phyloP scores from a whole-genome alignment of 2,329 filamentous ascomycete species.

The Aureobasidium vineae region DNA sequence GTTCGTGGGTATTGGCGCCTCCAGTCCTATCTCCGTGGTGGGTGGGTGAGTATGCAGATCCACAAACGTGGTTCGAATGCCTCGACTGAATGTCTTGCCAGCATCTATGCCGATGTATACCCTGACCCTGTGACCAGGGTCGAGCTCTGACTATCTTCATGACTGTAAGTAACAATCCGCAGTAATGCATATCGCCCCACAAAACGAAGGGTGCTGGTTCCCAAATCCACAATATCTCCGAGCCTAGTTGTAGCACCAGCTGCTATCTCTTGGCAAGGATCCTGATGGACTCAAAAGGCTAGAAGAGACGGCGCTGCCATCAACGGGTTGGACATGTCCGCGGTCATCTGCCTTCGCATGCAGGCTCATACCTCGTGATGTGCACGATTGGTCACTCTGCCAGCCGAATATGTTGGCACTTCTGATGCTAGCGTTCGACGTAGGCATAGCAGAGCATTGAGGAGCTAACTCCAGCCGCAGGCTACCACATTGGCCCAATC shows the following conservation, averaged over 20 bases:
- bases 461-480: not conserved
- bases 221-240: not conserved
- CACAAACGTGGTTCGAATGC: slow-evolving; percentile 10
- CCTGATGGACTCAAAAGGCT: not conserved
- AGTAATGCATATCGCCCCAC: not conserved
- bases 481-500: slow-evolving; percentile 63
- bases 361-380: not conserved
- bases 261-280: not conserved
- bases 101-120: slow-evolving; percentile 66
- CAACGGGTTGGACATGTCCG: not conserved
- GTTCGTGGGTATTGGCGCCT: slow-evolving; percentile 46
- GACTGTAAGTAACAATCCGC: slow-evolving; percentile 44
- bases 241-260: not conserved
- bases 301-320: not conserved
- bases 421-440: not conserved
- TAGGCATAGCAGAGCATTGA: not conserved
- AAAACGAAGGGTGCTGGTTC: not conserved
- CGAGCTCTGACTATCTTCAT: slow-evolving; percentile 64
- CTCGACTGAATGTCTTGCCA: slow-evolving; percentile 26
- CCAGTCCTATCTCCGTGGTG: slow-evolving; percentile 58
- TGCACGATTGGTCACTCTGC: not conserved
- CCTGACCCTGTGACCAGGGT: slow-evolving; percentile 56
- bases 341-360: not conserved
- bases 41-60: slow-evolving; percentile 43
- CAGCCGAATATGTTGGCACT: not conserved